Conservation (phyloP, 352 stramenopile genomes). For the Phytopythium chamaehyphon region DNA sequence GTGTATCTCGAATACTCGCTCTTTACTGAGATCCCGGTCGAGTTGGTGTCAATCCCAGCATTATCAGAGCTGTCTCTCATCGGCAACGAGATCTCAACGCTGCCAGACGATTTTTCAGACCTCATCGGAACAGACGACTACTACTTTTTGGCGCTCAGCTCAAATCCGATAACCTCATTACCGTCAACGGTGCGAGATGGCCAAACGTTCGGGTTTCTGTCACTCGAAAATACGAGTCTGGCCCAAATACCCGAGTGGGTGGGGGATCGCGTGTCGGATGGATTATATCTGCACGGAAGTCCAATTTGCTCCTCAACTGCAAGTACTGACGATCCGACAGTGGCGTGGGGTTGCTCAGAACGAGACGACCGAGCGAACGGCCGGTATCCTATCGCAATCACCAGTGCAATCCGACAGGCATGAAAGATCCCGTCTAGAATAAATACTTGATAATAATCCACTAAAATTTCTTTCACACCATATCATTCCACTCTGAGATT, state of each 20-base stretch:
- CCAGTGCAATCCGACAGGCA: conserved; percentile 6
- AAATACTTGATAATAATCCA: too few species aligned
- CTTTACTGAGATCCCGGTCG: conserved; percentile 21
- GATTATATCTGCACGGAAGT: conserved; percentile 23
- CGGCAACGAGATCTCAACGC: conserved; percentile 19
- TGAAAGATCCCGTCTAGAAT: too few species aligned
- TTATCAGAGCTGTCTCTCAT: conserved; percentile 30
- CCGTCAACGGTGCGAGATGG: conserved; percentile 12
- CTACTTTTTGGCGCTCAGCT: conserved; percentile 20
- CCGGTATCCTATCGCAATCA: conserved; percentile 14
- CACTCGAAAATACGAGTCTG: conserved; percentile 16
- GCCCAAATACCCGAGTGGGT: conserved; percentile 4
- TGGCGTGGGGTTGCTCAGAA: neutral
- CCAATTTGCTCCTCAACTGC: conserved; percentile 21
- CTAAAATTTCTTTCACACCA: too few species aligned
- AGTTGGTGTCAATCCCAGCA: conserved; percentile 10
- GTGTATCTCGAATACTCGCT: conserved; percentile 27
- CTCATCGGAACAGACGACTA: conserved; percentile 12
- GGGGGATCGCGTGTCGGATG: conserved; percentile 14
- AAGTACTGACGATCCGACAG: neutral
- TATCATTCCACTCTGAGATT: too few species aligned
- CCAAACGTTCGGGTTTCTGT: conserved; percentile 19
- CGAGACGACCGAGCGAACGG: conserved; percentile 9
- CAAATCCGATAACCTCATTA: conserved; percentile 21
- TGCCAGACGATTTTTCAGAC: conserved; percentile 16